Evolutionary conservation across 1,284 basidiomycete species (phyloP).

Genomic region (Tilletia walkeri): DNA sequence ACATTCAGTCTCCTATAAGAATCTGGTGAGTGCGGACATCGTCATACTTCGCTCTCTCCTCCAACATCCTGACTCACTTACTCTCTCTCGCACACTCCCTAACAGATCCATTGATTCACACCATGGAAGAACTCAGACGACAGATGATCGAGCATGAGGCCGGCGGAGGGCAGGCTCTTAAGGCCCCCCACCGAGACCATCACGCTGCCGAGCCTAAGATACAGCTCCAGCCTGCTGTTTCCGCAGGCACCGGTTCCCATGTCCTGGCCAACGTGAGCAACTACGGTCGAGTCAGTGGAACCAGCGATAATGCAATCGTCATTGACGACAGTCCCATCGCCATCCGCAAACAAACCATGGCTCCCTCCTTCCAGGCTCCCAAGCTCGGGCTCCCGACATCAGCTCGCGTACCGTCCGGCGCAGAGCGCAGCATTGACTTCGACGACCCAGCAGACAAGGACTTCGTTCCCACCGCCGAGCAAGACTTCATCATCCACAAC

Average conservation of each 20-base stretch:
- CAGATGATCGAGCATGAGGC: constrained; percentile 1
- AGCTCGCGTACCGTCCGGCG: background rate
- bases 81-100: background rate
- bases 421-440: constrained; percentile 2
- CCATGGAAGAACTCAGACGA: background rate
- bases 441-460: constrained; percentile 7
- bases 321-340: constrained; percentile 3
- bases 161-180: background rate
- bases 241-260: background rate
- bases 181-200: background rate
- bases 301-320: background rate
- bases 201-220: background rate
- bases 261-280: constrained; percentile 15
- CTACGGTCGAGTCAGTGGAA: background rate
- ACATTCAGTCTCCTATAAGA: too few relatives aligned
- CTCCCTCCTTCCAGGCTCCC: background rate
- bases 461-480: background rate
- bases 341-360: background rate
- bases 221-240: background rate
- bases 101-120: background rate
- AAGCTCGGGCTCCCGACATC: background rate
- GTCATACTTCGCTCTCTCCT: too few relatives aligned
- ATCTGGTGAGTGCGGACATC: too few relatives aligned
- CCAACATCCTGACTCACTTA: background rate
- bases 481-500: background rate